Conservation (phyloP, 2,329 filamentous ascomycete genomes). For the Decorospora gaudefroyi region DNA sequence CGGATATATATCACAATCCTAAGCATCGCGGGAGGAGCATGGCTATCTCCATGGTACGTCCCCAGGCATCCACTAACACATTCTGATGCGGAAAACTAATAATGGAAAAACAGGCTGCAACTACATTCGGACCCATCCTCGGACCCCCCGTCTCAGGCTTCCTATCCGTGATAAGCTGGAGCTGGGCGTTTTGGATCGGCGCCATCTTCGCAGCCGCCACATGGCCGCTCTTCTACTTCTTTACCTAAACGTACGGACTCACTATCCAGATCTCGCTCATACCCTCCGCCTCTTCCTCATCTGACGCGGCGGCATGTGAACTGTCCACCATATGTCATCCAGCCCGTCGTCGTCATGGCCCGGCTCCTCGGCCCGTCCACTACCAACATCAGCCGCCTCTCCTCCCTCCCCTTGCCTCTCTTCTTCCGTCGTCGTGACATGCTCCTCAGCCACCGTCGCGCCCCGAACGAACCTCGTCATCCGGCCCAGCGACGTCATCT, state of each 20-base stretch:
- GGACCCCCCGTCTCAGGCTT: slow-evolving; percentile 69
- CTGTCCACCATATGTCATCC: slow-evolving; percentile 3
- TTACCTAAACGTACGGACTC: slow-evolving; percentile 59
- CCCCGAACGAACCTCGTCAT: slow-evolving; percentile 6
- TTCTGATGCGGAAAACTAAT: neutral
- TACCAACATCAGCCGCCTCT: slow-evolving; percentile 6
- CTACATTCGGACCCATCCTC: slow-evolving; percentile 67
- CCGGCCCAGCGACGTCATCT: slow-evolving; percentile 3
- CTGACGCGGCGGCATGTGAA: slow-evolving; percentile 3
- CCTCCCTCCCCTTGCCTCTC: slow-evolving; percentile 4
- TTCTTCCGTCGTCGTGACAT: slow-evolving; percentile 7
- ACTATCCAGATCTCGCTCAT: slow-evolving; percentile 52
- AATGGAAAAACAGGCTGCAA: slow-evolving; percentile 60
- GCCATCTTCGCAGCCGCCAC: slow-evolving; percentile 69
- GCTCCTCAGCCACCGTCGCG: slow-evolving; percentile 6
- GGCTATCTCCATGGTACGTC: slow-evolving; percentile 39
- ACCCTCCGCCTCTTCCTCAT: too few relatives aligned
- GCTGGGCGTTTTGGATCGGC: slow-evolving; percentile 72
- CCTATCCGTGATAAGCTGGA: slow-evolving; percentile 65
- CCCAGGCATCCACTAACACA: neutral
- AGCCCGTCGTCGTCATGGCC: slow-evolving; percentile 6
- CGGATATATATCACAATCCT: slow-evolving; percentile 66
- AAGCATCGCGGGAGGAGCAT: slow-evolving; percentile 42
- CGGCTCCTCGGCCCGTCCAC: slow-evolving; percentile 1
- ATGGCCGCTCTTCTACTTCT: slow-evolving; percentile 62